Evolutionary conservation across 768 basidiomycete genomes (phyloP), one percentile per base, ranked within the genome.

Genomic region (Daedaleopsis nitida): DNA sequence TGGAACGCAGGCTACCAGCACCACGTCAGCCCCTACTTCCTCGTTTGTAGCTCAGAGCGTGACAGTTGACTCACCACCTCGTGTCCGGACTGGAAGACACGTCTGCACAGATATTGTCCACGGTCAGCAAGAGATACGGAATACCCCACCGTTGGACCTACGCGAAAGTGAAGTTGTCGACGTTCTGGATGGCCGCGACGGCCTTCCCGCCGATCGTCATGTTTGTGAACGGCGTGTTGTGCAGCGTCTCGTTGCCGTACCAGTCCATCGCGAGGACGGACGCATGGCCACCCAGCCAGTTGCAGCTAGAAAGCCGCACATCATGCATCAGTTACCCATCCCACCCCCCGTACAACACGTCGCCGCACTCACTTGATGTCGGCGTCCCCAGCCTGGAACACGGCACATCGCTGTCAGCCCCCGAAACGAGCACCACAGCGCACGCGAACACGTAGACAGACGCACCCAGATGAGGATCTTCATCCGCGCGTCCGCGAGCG

Each of bases 151-250:
- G 39, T 44, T 23, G 17, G 3, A 80, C 86, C 66, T 59, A 87
- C 86, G 85, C 87, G 69, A 88, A 89, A 0, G 83, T 77, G 67
- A 88, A 87, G 59, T 86, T 85, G 62, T 84, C 85, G 37, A 88
- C 82, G 53, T 87, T 87, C 68, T 85, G 81, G 17, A 87, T 77
- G 0, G 85, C 81, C 0, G 84, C 87, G 5, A 88, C 80, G 0
- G 83, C 64, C 6, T 69, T 72, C 1, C 81, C 84, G 39, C 77
- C 55, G 27, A 88, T 79, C 0, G 86, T 86, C 75, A 88, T 86
- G 61, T 86, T 86, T 5, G 64, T 78, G 16, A 79, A 75, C 27
- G 77, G 75, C 3, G 78, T 80, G 34, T 64, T 68, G 56, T 76
- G 76, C 21, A 81, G 66, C 0, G 73, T 73, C 42, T 73, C 60